phyloP scores from a whole-genome alignment of 164 flowering plant species.

The Hamamelis virginiana region DNA sequence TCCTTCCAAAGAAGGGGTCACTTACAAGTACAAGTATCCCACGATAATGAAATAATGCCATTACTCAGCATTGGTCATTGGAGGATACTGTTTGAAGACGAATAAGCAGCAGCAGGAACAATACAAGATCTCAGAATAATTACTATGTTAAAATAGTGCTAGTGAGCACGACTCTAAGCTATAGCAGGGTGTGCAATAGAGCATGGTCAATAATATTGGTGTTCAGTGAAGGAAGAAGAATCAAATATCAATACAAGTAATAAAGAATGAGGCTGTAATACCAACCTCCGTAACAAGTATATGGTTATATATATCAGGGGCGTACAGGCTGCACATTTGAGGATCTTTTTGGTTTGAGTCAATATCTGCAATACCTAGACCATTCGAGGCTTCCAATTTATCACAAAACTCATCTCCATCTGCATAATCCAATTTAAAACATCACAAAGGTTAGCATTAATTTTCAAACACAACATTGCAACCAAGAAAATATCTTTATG shows the following conservation, averaged over 20 bases:
- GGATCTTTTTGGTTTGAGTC: slow-evolving; percentile 49
- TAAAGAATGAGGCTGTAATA: slow-evolving; percentile 1
- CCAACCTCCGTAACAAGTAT: slow-evolving; percentile 45
- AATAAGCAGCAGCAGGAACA: neutral
- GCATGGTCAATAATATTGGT: neutral
- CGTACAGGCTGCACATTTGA: slow-evolving; percentile 46
- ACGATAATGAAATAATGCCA: neutral
- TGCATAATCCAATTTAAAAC: slow-evolving; percentile 20
- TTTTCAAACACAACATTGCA: too few species aligned
- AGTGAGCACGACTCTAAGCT: neutral
- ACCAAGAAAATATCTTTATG: too few species aligned
- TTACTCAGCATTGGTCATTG: neutral
- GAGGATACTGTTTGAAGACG: neutral
- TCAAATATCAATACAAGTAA: neutral
- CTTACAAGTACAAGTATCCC: neutral
- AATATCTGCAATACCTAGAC: slow-evolving; percentile 35
- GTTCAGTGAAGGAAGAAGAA: neutral
- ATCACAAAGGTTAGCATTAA: neutral
- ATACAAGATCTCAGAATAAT: neutral
- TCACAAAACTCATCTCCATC: slow-evolving; percentile 21
- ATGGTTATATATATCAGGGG: slow-evolving; percentile 37
- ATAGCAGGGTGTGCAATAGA: neutral
- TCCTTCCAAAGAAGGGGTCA: too few species aligned
- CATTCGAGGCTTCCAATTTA: slow-evolving; percentile 13
- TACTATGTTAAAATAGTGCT: neutral